Evolutionary conservation across 225 moss, liverwort and hornwort genomes (phyloP), one percentile per base, ranked within the genome.

Genomic region (Asterella californica): DNA sequence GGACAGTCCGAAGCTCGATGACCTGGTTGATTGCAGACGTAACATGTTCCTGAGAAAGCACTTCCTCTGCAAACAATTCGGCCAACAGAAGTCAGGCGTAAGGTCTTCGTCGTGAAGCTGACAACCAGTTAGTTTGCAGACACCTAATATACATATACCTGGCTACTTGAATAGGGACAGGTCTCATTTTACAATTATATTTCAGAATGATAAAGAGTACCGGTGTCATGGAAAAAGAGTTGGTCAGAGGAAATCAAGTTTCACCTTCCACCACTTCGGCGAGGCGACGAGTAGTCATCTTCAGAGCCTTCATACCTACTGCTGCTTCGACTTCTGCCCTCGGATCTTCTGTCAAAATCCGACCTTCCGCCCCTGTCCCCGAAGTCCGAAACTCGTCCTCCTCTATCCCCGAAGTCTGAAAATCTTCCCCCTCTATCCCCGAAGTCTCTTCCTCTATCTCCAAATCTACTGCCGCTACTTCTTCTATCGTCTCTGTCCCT

Each of bases 1-100:
- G 94, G 90, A 78, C 94, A 96, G 54, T 96, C 92, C 22, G 90
- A 82, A 37, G 92, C 94, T 57, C 91, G 86, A 54, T 96, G 96
- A 62, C 96, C 94, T 38, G 89, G 85, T 83, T 92, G 89, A 69
- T 83, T 90, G 87, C 96, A 96, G 30, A 94, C 85, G 81, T 87
- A 96, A 79, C 96, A 96, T 8, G 89, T 68, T 38, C 91, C 92
- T 49, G 83, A 78, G 33, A 91, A 94, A 1, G 86, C 61, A 36
- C 80, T 66, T 59, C 91, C 87, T 82, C 81, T 84, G 82, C 79
- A 84, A 37, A 59, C 6, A 53, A 19, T 27, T 25, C 50, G 29
- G 29, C 3, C 30, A 32, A 5, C 2, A 30, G 27, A 50, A 9
- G 52, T 74, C 74, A 74, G 52, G 6, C 11, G 0, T 17, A 0